Conservation (phyloP, 1,284 basidiomycete species). For the Malassezia japonica region DNA sequence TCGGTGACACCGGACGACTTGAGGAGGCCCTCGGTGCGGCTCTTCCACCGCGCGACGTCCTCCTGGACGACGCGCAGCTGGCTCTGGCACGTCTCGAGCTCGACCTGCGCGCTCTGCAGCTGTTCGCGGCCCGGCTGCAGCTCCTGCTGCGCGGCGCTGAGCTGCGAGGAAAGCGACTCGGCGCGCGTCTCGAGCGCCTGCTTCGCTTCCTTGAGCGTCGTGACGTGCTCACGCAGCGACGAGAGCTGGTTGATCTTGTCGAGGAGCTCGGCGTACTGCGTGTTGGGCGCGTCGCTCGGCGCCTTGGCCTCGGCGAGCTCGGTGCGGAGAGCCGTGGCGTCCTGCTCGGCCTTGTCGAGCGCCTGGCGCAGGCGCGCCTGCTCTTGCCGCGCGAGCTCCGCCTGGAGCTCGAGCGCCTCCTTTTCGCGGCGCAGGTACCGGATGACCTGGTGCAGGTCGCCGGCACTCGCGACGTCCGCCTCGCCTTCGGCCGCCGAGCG, state of each 20-base stretch:
- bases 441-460: constrained; percentile 63
- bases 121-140: constrained; percentile 69
- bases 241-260: constrained; percentile 80
- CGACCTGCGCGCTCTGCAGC: constrained; percentile 60
- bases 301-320: constrained; percentile 29
- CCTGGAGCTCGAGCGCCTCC: constrained; percentile 76
- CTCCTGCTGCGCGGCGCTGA: constrained; percentile 53
- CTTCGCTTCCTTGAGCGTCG: constrained; percentile 67
- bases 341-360: constrained; percentile 61
- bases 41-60: constrained; percentile 74
- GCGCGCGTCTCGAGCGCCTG: constrained; percentile 58
- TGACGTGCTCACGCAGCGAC: constrained; percentile 76
- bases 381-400: constrained; percentile 76
- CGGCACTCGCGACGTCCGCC: constrained; percentile 17
- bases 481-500: constrained; percentile 66
- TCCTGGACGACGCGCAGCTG: constrained; percentile 66
- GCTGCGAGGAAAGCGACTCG: constrained; percentile 52
- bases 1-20: constrained; percentile 77
- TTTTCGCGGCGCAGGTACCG: constrained; percentile 77
- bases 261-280: constrained; percentile 72
- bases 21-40: constrained; percentile 67
- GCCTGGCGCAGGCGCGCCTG: constrained; percentile 65
- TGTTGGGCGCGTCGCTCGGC: constrained; percentile 52
- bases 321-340: constrained; percentile 59
- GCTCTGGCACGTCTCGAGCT: constrained; percentile 61